A percentile compares a stretch with the other conserved stretches of the same genome.
phyloP scores from a whole-genome alignment of 352 stramenopile genomes.

The Globisporangium recalcitrans region DNA sequence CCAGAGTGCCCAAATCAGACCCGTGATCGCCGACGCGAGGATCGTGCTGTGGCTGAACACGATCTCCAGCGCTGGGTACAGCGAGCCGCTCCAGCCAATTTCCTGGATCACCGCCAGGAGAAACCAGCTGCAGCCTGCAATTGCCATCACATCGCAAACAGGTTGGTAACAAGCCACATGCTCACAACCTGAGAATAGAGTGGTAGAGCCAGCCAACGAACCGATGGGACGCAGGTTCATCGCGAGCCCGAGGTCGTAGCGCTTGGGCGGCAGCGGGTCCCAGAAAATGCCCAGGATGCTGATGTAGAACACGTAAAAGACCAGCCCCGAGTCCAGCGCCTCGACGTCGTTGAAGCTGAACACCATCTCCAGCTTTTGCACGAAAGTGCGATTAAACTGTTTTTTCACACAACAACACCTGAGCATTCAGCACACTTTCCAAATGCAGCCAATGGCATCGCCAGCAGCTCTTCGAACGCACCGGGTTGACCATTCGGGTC shows the following conservation, averaged over 20 bases:
- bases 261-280: slow-evolving; percentile 74
- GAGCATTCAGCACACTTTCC: not conserved
- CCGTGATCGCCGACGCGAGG: slow-evolving; percentile 80
- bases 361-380: slow-evolving; percentile 81
- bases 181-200: not conserved
- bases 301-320: slow-evolving; percentile 88
- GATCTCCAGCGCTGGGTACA: slow-evolving; percentile 86
- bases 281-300: slow-evolving; percentile 78
- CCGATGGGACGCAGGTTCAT: slow-evolving; percentile 62
- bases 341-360: slow-evolving; percentile 88
- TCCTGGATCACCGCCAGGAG: slow-evolving; percentile 77
- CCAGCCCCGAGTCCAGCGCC: slow-evolving; percentile 74
- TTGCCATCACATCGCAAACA: slow-evolving; percentile 5
- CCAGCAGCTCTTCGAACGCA: too few species aligned
- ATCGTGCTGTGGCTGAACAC: slow-evolving; percentile 86
- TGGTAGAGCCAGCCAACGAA: slow-evolving; percentile 15
- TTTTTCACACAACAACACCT: not conserved
- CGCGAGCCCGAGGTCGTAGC: slow-evolving; percentile 75
- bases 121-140: slow-evolving; percentile 81
- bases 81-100: slow-evolving; percentile 81
- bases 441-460: too few species aligned
- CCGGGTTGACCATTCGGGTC: slow-evolving; percentile 84
- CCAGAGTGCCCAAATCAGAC: slow-evolving; percentile 80
- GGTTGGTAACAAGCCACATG: not conserved
- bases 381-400: slow-evolving; percentile 82